A percentile compares a stretch with the other conserved stretches of the same genome.
phyloP scores from a whole-genome alignment of 768 basidiomycete species.

The Pilatotrama ljubarskyi region DNA sequence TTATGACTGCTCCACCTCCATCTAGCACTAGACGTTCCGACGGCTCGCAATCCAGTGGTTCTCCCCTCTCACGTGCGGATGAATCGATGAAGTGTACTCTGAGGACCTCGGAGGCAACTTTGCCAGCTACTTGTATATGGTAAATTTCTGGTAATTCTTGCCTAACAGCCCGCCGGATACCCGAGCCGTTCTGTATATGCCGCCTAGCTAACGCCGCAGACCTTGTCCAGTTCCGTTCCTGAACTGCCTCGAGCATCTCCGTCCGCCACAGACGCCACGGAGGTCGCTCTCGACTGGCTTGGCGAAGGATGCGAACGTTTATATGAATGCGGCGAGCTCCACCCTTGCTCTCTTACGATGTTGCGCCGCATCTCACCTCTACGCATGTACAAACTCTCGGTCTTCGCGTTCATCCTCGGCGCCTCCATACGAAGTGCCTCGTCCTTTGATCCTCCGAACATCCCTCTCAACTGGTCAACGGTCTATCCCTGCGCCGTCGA shows the following conservation, averaged over 20 bases:
- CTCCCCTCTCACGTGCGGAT: too few species aligned
- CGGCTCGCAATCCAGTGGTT: too few species aligned
- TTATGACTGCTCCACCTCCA: too few species aligned
- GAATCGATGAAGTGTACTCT: too few species aligned
- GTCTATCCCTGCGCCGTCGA: conserved; percentile 21
- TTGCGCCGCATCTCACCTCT: too few species aligned
- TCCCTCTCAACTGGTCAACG: conserved; percentile 24
- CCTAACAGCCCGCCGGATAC: too few species aligned
- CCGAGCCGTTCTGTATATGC: background rate
- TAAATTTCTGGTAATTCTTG: too few species aligned
- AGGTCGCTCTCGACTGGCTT: background rate
- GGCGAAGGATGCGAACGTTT: background rate
- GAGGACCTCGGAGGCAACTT: too few species aligned
- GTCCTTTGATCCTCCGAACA: conserved; percentile 1
- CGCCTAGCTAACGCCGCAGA: background rate
- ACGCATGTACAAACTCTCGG: background rate
- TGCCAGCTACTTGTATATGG: too few species aligned
- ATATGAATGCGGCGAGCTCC: too few species aligned
- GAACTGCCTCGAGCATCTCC: background rate
- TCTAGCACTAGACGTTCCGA: too few species aligned
- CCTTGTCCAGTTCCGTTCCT: background rate
- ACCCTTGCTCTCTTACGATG: too few species aligned
- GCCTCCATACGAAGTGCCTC: background rate
- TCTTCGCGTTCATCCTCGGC: background rate
- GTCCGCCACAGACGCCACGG: background rate